Conservation (phyloP, 176 grass and related monocot genomes). For the Hordeum vulgare region MorexV3_pseudomolecules_assembly NC_058520.1:585750298-585750797, state of each 20-base stretch:
- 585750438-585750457: constrained; percentile 78
- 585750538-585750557: constrained; percentile 76
- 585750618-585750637: neutral
- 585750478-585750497: constrained; percentile 63
- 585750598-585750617: constrained; percentile 77
- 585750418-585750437: constrained; percentile 68
- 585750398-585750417: constrained; percentile 71
- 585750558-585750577: constrained; percentile 93
- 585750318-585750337: constrained; percentile 88
- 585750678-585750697: neutral
- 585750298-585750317: constrained; percentile 83
- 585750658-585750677: neutral
- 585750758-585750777: neutral
- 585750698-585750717: neutral
- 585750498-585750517: constrained; percentile 48
- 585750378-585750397: constrained; percentile 79
- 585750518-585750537: constrained; percentile 21
- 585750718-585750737: neutral
- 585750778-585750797: neutral
- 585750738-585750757: neutral
- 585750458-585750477: constrained; percentile 74
- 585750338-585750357: constrained; percentile 71
- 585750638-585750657: neutral
- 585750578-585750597: constrained; percentile 96
- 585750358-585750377: constrained; percentile 78